phyloP scores from a whole-genome alignment of 2,329 filamentous ascomycete species.

The Fusarium pseudograminearum region DNA sequence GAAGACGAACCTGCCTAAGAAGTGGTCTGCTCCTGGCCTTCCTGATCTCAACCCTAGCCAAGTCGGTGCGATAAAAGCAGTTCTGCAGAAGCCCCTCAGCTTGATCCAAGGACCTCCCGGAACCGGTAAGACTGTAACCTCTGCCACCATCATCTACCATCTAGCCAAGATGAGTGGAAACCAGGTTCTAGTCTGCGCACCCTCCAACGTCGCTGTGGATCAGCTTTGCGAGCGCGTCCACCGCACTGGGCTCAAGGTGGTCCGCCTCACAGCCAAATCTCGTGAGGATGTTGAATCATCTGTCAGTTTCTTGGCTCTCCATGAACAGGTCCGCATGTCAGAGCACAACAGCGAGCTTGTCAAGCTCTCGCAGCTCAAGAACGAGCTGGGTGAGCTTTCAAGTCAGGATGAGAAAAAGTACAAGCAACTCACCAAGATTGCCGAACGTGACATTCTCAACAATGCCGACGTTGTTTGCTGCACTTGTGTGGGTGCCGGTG shows the following conservation, averaged over 20 bases:
- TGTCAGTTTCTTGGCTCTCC: conserved; percentile 92
- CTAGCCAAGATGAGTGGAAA: conserved; percentile 94
- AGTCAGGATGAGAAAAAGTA: conserved; percentile 99
- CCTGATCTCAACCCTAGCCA: conserved; percentile 96
- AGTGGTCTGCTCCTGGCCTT: conserved; percentile 93
- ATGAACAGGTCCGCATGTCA: conserved; percentile 97
- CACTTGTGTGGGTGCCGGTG: conserved; percentile 96
- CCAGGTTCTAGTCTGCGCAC: conserved; percentile 95
- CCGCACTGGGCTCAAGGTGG: conserved; percentile 92
- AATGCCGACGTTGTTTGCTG: conserved; percentile 99
- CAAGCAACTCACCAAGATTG: conserved; percentile 92
- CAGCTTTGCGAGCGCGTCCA: conserved; percentile 98
- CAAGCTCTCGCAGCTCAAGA: conserved; percentile 94
- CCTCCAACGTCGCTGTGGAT: conserved; percentile 98
- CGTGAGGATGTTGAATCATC: conserved; percentile 99
- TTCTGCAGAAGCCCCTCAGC: conserved; percentile 91
- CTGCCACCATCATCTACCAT: conserved; percentile 98
- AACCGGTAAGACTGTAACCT: conserved; percentile 98
- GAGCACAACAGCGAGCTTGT: conserved; percentile 94
- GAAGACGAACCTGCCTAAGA: conserved; percentile 95
- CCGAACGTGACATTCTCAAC: conserved; percentile 92
- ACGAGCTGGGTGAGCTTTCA: conserved; percentile 88
- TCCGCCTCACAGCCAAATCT: conserved; percentile 98
- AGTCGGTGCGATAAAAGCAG: conserved; percentile 95
- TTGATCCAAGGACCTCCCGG: conserved; percentile 97